These are phyloP conservation scores for Ceratocystis diversiconidia DNA, from an alignment of 2,329 filamentous ascomycete species.

Conservation along the genomic window DNA sequence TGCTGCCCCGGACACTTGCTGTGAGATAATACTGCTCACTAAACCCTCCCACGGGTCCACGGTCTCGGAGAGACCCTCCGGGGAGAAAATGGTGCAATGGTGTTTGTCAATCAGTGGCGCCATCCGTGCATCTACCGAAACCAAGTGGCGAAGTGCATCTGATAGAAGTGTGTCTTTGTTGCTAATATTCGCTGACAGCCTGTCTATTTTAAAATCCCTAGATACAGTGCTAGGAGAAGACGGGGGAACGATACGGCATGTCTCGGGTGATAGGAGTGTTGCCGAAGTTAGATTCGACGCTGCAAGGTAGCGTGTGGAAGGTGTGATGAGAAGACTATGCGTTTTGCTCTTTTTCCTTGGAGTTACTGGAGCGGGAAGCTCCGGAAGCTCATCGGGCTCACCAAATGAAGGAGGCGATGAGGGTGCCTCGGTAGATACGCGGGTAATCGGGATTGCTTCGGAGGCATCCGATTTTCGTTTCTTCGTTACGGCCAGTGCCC, in stretches of 20 bases:
- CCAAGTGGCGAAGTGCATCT: conserved; percentile 60
- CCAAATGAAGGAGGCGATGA: neutral
- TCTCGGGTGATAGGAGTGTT: conserved; percentile 55
- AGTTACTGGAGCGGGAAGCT: neutral
- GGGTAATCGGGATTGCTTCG: neutral
- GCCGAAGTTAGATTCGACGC: conserved; percentile 54
- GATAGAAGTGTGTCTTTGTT: conserved; percentile 54
- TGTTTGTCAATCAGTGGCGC: conserved; percentile 58
- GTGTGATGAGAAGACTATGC: conserved; percentile 25
- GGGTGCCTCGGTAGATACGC: neutral
- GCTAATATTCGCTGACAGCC: conserved; percentile 31
- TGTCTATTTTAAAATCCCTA: neutral
- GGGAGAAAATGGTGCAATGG: conserved; percentile 64
- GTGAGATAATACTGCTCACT: conserved; percentile 78
- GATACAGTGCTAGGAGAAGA: neutral
- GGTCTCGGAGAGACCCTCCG: conserved; percentile 66
- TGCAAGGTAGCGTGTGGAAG: conserved; percentile 40
- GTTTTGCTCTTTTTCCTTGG: conserved; percentile 22
- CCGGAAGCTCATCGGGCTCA: neutral
- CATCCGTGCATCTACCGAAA: conserved; percentile 58
- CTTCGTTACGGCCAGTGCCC: neutral
- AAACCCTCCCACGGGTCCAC: conserved; percentile 81
- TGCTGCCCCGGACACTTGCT: conserved; percentile 89
- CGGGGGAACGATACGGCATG: conserved; percentile 46
- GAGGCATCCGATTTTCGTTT: conserved; percentile 1